Base-by-base conservation (phyloP, 768 basidiomycete species). In the Leccinum fibrillosum region DNA sequence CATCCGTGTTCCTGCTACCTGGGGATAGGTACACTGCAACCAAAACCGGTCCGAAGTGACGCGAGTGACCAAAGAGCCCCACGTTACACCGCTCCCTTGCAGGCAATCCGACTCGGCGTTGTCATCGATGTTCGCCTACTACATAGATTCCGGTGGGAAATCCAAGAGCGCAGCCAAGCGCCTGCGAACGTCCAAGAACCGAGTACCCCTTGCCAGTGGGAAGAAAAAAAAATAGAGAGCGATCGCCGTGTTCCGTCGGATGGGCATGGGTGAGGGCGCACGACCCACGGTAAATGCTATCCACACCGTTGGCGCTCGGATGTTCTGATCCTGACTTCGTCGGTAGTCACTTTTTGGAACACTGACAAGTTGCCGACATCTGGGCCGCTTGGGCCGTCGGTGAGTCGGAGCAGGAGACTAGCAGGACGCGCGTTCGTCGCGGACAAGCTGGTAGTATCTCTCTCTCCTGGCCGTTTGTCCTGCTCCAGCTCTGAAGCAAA, bases 391-490 rank as follows among this genome's bases (percentile, higher is more conserved):
- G 53, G 54, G 15, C 42, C 49, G n/a, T 48, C 53, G 1, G 48
- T 35, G 5, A 68, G 39, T 21, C 55, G 59, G 19, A 50, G 52
- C 37, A 62, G 47, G 23, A 53, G 50, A n/a, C 28, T 42, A 6
- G n/a, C 39, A 42, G 54, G 58, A 11, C 10, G 53, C 12, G 26
- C 17, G 15, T 49, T 17, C 10, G 48, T n/a, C 21, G 47, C 1
- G 11, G 34, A n/a, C 25, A 6, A 15, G 11, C 28, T 3, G 2
- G 21, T 17, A 12, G 17, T n/a, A 26, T n/a, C 37, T 23, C 9
- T 12, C 28, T 54, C n/a, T 30, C 13, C 12, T 7, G 30, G 17
- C 39, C 8, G 56, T 39, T 47, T 4, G 13, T 39, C 39, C 56
- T 48, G 4, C 39, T 10, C 39, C n/a, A 0, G 17, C n/a, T 42